A percentile compares a stretch with the other conserved stretches of the same genome.
phyloP scores from a whole-genome alignment of 306 rosid genomes.

The Prunus mume region DNA sequence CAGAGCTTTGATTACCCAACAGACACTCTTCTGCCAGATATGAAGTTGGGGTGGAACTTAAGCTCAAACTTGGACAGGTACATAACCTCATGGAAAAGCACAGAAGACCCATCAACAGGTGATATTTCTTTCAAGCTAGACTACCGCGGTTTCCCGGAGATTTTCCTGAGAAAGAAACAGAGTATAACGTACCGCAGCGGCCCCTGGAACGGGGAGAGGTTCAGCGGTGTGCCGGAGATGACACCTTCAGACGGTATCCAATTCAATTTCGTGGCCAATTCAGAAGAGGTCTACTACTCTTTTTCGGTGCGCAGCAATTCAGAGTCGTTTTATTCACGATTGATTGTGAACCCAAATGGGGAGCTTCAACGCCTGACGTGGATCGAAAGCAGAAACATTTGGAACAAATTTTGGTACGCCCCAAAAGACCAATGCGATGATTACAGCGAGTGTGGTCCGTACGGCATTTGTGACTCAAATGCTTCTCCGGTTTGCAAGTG shows the following conservation, averaged over 20 bases:
- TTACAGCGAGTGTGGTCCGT: constrained; percentile 56
- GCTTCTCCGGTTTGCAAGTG: constrained; percentile 69
- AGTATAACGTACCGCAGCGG: constrained; percentile 44
- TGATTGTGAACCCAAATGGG: constrained; percentile 32
- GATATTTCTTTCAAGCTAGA: constrained; percentile 47
- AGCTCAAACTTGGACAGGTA: constrained; percentile 33
- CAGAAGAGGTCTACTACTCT: constrained; percentile 42
- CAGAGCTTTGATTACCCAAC: constrained; percentile 80
- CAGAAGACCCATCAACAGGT: constrained; percentile 56
- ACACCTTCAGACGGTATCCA: constrained; percentile 15
- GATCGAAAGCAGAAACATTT: constrained; percentile 29
- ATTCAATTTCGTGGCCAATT: constrained; percentile 30
- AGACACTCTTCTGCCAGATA: constrained; percentile 59
- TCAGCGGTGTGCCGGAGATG: constrained; percentile 86
- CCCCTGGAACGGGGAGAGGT: constrained; percentile 77
- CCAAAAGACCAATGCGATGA: constrained; percentile 59
- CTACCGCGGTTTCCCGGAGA: constrained; percentile 58
- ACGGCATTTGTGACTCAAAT: constrained; percentile 53
- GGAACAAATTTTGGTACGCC: constrained; percentile 65
- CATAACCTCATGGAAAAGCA: constrained; percentile 55
- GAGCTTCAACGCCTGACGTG: constrained; percentile 41
- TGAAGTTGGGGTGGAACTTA: constrained; percentile 69
- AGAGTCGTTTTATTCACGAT: constrained; percentile 30
- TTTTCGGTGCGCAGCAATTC: constrained; percentile 5
- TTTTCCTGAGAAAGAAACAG: constrained; percentile 28